Evolutionary conservation across 1,284 basidiomycete genomes (phyloP), one percentile per base, ranked within the genome.

Genomic region (Stygiomarasmius scandens): DNA sequence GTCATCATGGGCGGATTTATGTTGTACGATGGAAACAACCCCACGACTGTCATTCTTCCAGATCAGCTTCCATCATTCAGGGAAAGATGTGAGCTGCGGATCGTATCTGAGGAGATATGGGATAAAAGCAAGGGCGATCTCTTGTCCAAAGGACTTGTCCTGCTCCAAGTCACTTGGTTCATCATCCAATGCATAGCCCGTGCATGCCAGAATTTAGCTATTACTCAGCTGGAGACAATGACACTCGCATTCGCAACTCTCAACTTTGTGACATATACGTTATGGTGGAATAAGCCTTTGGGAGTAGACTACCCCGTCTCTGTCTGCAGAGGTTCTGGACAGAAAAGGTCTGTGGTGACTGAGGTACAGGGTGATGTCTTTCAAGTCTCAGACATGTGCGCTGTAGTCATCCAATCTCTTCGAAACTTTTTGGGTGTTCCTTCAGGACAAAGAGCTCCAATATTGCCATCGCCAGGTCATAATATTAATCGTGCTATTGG

Each of bases 41-140:
- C 55, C 41, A 0, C 19, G 24, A 24, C 49, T 45, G 24, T 51
- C 47, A 2, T 11, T 54, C 0, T 48, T 19, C 46, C 23, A 14
- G 9, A 45, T 19, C 10, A 24, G 48, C 36, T 34, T 1, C 51
- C 19, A 20, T 32, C 57, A 55, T 23, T 29, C 53, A 48, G n/a
- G 22, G 22, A 23, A 19, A 34, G 25, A 16, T 50, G 4, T 19
- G 32, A 50, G 16, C 25, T 50, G 19, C 20, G 27, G n/a, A n/a
- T n/a, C 8, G 8, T 53, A 23, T n/a, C 56, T 47, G 50, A 49
- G 23, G 67, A 64, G 49, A 67, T 65, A 45, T 46, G 59, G 54
- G 67, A 64, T 60, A 67, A 52, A 51, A 70, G 67, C 63, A 70
- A 54, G 22, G 41, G 45, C 11, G 32, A 54, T 38, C 24, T 19